These are phyloP conservation scores for Salinomyces thailandicus DNA, from an alignment of 2,329 filamentous ascomycete genomes.

Conservation along the genomic window DNA sequence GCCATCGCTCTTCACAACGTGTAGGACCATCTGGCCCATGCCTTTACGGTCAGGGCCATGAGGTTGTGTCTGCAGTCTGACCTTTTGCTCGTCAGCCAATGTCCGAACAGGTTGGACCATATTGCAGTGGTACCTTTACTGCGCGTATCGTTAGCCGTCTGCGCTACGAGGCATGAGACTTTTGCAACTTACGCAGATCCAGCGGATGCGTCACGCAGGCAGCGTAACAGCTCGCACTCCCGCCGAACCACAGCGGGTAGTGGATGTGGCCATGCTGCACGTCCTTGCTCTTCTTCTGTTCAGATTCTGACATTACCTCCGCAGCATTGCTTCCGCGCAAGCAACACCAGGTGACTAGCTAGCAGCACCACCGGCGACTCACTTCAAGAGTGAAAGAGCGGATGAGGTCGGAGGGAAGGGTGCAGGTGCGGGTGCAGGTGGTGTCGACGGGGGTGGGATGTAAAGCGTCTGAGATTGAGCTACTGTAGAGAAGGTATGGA, in stretches of 20 bases:
- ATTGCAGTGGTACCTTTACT: too few relatives aligned
- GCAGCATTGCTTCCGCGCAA: slow-evolving; percentile 26
- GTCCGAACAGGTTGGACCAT: too few relatives aligned
- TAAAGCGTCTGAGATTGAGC: too few relatives aligned
- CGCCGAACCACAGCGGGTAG: slow-evolving; percentile 74
- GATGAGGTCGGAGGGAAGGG: neutral
- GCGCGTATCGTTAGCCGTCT: too few relatives aligned
- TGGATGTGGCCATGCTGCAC: slow-evolving; percentile 32
- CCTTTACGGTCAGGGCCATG: slow-evolving; percentile 59
- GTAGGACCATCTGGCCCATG: slow-evolving; percentile 76
- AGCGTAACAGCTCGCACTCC: slow-evolving; percentile 84
- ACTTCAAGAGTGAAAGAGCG: neutral
- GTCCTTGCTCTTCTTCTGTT: slow-evolving; percentile 30
- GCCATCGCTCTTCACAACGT: slow-evolving; percentile 68
- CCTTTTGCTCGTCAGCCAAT: slow-evolving; percentile 3
- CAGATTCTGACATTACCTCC: slow-evolving; percentile 28
- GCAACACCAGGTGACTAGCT: too few relatives aligned
- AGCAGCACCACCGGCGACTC: slow-evolving; percentile 2
- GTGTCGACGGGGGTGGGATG: too few relatives aligned
- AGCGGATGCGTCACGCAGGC: slow-evolving; percentile 87
- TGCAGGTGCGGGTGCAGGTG: too few relatives aligned
- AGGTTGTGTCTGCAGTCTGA: slow-evolving; percentile 40
- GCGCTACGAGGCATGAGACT: neutral
- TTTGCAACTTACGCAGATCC: slow-evolving; percentile 65
- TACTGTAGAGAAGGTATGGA: too few relatives aligned